Evolutionary conservation across 2,329 filamentous ascomycete species (phyloP), one percentile per base, ranked within the genome.

Genomic region (Alternaria tenuissima): DNA sequence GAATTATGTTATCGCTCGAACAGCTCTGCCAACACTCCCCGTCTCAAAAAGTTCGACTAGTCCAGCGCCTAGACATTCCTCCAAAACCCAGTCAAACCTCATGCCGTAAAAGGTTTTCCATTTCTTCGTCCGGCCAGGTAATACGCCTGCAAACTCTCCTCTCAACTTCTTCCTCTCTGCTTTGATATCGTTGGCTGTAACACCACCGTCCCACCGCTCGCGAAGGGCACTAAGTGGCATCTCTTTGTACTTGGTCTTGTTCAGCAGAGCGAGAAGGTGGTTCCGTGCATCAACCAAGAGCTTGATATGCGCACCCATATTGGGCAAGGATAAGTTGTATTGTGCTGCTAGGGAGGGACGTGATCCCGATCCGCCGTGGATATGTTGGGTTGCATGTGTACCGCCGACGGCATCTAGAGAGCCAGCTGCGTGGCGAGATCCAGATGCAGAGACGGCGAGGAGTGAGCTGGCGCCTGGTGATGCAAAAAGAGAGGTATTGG

Each of bases 1-100:
- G 8, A 48, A 36, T 18, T 26, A 55, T 28, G 24, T n/a, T n/a
- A 57, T 41, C 12, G 32, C 18, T 24, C 81, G 72, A 1, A 92
- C 84, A 11, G 87, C 91, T 61, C 85, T 82, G 1, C 91, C 91
- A n/a, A 93, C 89, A 68, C 87, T 90, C 14, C 88, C 84, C 12
- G 91, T 93, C 71, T 92, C 87, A 75, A 94, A 94, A 14, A 91
- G 79, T 77, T 94, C 91, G 4, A 93, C 84, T 16, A 89, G 72
- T 1, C 91, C 91, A 28, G 88, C 82, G 0, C 90, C 91, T 24
- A 91, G 82, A 43, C 89, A 90, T 75, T 93, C 90, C 41, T 86
- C 88, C 42, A 93, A 74, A 16, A 91, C 82, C 89, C 89, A 93
- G 59, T 89, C 85, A 76, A 92, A 93, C 43, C 84, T 79, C 61